Base-by-base conservation (phyloP, 495 filamentous ascomycete genomes). In the Chlorociboria aeruginascens region DNA sequence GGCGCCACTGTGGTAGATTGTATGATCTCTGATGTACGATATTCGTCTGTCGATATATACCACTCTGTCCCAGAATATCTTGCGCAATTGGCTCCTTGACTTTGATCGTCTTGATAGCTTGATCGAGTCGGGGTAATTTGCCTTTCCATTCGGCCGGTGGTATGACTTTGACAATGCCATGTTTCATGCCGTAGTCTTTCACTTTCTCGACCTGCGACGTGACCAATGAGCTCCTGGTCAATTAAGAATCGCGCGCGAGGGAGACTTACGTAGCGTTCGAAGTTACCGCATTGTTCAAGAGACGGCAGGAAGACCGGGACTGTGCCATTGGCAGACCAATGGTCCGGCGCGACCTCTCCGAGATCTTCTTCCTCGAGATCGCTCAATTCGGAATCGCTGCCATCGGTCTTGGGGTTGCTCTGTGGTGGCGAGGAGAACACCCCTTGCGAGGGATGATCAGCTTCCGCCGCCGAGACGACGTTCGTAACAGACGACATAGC, bases 21-120 rank as follows among this genome's bases (percentile, higher is more conserved):
- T 97, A 98, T 20, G 86, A 86, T 63, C 93, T 74, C 63, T 93
- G 86, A 63, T 93, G 89, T 60, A 95, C 83, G 31, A 97, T 86
- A 58, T 98, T 98, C 57, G 87, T 84, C 56, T 97, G 93, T 25
- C 89, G 89, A 60, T 95, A 98, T 31, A 83, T 90, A 28, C 93
- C 92, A 56, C 89, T 83, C 43, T 81, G 85, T 8, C 90, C 93
- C 70, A 88, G 86, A 61, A 97, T 97, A 55, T 98, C 92, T 60
- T 98, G 92, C 59, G 85, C 92, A 62, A 98, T 97, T 8, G 92
- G 92, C 53, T 97, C 93, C 69, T 88, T 92, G 56, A 96, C 87
- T 50, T 81, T 82, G 60, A 98, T 85, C 44, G 82, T 81, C 65
- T 95, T 96, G 49, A 98, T 78, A 46, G 82, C 72, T 55, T 96